Percentiles rank a stretch among this genome's conserved stretches.
Conservation (phyloP, 2,329 filamentous ascomycete species). For the Paraconiothyrium sp. region DNA sequence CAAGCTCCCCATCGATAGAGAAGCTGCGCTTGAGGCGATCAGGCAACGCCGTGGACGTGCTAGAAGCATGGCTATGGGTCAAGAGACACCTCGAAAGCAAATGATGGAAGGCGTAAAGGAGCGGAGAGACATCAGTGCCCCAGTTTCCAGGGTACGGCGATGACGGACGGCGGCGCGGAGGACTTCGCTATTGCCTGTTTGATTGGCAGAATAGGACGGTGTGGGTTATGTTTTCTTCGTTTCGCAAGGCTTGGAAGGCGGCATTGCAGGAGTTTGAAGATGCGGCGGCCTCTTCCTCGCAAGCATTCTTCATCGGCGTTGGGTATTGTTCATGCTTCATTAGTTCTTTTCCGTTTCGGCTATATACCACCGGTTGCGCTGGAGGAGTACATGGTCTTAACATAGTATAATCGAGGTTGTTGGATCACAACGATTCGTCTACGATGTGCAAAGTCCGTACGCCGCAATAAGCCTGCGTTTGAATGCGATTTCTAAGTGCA, state of each 20-base stretch:
- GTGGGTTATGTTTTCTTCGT: conserved; percentile 5
- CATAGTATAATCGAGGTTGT: conserved; percentile 15
- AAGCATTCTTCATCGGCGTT: not conserved
- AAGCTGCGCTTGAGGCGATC: conserved; percentile 79
- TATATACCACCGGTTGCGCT: conserved; percentile 37
- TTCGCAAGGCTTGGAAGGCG: conserved; percentile 34
- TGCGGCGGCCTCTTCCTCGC: conserved; percentile 1
- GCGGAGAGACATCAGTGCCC: conserved; percentile 59
- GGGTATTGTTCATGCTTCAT: conserved; percentile 11
- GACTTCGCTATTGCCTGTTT: not conserved
- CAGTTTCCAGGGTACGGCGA: conserved; percentile 43
- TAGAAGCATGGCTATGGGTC: conserved; percentile 71
- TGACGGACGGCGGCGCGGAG: conserved; percentile 23
- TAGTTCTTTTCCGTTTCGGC: conserved; percentile 19
- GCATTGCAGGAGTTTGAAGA: conserved; percentile 47
- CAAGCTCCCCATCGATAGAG: conserved; percentile 61
- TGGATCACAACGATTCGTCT: not conserved
- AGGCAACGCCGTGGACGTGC: conserved; percentile 76
- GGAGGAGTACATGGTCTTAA: conserved; percentile 15
- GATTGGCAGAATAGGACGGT: conserved; percentile 16
- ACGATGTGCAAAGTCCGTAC: not conserved
- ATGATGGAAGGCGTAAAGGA: conserved; percentile 62
- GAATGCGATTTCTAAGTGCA: too few relatives aligned
- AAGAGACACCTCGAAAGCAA: conserved; percentile 68
- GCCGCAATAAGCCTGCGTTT: not conserved